Evolutionary conservation across 208 protist species (phyloP), one percentile per base, ranked within the genome.

Genomic region (Lotmaria passim): DNA sequence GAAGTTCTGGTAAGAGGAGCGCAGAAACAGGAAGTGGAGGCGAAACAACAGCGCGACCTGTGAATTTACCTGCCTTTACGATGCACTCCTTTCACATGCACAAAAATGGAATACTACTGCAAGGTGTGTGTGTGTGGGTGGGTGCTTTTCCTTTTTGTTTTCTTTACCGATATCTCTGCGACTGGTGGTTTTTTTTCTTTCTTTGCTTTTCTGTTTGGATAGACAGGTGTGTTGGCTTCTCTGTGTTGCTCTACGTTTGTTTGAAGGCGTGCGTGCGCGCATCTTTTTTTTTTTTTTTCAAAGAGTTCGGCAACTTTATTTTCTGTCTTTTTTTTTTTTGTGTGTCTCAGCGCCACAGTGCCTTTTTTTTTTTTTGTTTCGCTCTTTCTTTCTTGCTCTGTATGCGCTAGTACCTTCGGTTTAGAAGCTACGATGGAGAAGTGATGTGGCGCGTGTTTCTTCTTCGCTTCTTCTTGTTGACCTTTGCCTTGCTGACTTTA

Each of bases 1-100:
- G 89, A 91, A 86, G 57, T 94, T 69, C 70, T 93, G 70, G 87
- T 94, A 82, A 75, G 48, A 8, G 28, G 30, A 14, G 33, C 10
- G 14, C 26, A 53, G 70, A 61, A 47, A 51, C 43, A 61, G 15
- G n/a, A 10, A 57, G 28, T 17, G 26, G 44, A 7, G 11, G 38
- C 19, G 8, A 7, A 31, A 15, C 4, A 41, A 5, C 19, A 12
- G 36, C 36, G 36, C 36, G 36, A 12, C 41, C 41, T 43, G 3
- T 41, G 7, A 2, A 36, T 52, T 44, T 58, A n/a, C 36, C 10
- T 44, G n/a, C 34, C n/a, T 58, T 31, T 1, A n/a, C 5, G 34
- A 44, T 30, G 47, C 47, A 12, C 21, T 30, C 28, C 7, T 31
- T 51, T 28, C 7, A 15, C 28, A 10, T 51, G 41, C 11, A 7